Base-by-base conservation (phyloP, 176 grass and related monocot species). In the Microstegium vimineum region DNA sequence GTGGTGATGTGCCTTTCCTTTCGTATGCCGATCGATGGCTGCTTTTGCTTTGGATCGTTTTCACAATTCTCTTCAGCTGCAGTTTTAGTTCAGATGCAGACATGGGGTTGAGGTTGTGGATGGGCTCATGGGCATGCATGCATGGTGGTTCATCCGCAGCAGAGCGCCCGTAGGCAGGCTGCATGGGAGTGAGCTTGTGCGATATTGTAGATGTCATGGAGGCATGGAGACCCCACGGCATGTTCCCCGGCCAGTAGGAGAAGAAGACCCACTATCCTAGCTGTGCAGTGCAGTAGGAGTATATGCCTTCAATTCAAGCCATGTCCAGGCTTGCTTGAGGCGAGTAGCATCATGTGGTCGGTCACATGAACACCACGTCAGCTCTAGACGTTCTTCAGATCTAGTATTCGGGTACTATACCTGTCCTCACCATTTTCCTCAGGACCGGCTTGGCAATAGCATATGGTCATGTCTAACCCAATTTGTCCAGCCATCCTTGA, bases 351-450 rank as follows among this genome's bases (percentile, higher is more conserved):
- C 66, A 72, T 52, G 66, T n/a, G 68, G 33, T 13, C 36, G 26
- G 61, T 65, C 84, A 66, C 67, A 73, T 66, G 57, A 74, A 61
- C 49, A 45, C 4, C 56, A 86, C 68, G 68, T 20, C 45, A 49
- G 45, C 45, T 49, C 45, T 49, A 16, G 16, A 49, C 4, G 15
- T 51, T n/a, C n/a, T n/a, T 51, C 47, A 51, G 47, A 51, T 51
- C 47, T 5, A 49, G 5, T 49, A 16, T 6, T 17, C 45, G n/a
- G n/a, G n/a, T n/a, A n/a, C n/a, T n/a, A n/a, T n/a, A n/a, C n/a
- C n/a, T n/a, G n/a, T n/a, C n/a, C n/a, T n/a, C 45, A 49, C 15
- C 43, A 16, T 46, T 16, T 46, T 14, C 16, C n/a, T n/a, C n/a
- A n/a, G n/a, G n/a, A n/a, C n/a, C n/a, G n/a, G n/a, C n/a, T n/a